Evolutionary conservation across 805 yeast genomes (phyloP).

Genomic region (Sporopachydermia quercuum): DNA sequence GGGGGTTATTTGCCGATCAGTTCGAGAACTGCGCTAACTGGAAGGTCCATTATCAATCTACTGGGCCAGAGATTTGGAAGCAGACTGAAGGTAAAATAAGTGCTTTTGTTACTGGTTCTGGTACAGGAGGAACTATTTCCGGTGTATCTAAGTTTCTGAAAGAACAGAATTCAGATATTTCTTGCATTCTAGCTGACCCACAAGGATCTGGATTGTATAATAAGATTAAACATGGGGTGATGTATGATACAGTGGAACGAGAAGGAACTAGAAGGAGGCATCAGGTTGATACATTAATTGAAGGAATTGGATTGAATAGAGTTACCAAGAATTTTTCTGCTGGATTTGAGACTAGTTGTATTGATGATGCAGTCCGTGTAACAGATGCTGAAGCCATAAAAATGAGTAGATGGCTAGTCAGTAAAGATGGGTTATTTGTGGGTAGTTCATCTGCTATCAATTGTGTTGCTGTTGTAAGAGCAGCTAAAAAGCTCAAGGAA

Average conservation of each 20-base stretch:
- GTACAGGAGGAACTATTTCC: constrained; percentile 95
- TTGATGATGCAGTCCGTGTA: constrained; percentile 73
- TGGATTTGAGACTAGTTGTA: constrained; percentile 38
- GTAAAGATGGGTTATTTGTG: constrained; percentile 77
- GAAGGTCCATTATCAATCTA: constrained; percentile 64
- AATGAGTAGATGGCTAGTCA: constrained; percentile 77
- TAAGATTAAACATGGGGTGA: constrained; percentile 76
- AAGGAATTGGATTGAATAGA: constrained; percentile 86
- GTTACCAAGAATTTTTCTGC: constrained; percentile 65
- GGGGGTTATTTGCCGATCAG: constrained; percentile 86
- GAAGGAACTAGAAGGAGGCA: constrained; percentile 93
- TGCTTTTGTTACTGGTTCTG: constrained; percentile 80
- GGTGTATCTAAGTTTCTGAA: constrained; percentile 75
- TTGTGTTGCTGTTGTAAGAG: constrained; percentile 72
- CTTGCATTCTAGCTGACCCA: constrained; percentile 75
- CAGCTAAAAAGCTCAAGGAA: constrained; percentile 34
- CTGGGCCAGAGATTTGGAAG: constrained; percentile 85
- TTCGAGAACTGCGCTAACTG: constrained; percentile 90
- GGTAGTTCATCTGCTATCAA: constrained; percentile 92
- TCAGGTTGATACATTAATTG: constrained; percentile 89
- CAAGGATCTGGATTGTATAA: constrained; percentile 90
- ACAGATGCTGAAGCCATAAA: constrained; percentile 65
- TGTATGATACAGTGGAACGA: constrained; percentile 78
- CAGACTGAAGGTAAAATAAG: constrained; percentile 55
- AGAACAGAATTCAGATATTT: constrained; percentile 26